phyloP scores from a whole-genome alignment of 768 basidiomycete species.

The Thelephora ganbajun region DNA sequence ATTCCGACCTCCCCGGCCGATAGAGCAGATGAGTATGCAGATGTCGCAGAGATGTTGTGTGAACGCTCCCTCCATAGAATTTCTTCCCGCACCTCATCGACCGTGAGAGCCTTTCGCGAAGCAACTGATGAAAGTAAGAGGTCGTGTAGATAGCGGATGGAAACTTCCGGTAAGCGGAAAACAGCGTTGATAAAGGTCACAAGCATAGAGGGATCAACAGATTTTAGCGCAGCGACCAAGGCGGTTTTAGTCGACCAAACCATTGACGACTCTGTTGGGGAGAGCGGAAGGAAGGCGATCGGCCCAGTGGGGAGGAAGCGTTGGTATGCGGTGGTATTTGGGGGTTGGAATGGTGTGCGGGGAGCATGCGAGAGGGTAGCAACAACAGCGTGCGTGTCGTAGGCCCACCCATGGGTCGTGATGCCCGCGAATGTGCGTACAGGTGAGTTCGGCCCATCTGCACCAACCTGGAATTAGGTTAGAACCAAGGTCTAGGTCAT shows the following conservation, averaged over 20 bases:
- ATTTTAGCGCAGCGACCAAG: conserved; percentile 59
- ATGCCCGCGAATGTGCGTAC: conserved; percentile 81
- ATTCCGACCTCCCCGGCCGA: conserved; percentile 26
- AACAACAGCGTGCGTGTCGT: conserved; percentile 81
- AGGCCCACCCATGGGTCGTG: conserved; percentile 81
- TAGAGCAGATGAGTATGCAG: conserved; percentile 41
- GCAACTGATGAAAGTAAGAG: conserved; percentile 42
- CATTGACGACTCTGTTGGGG: conserved; percentile 63
- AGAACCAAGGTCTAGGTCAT: not conserved
- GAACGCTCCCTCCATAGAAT: conserved; percentile 62
- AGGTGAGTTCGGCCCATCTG: conserved; percentile 91
- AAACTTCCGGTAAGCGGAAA: conserved; percentile 69
- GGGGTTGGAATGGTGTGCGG: conserved; percentile 41
- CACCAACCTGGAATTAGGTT: conserved; percentile 58
- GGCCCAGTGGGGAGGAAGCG: conserved; percentile 92
- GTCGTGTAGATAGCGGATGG: conserved; percentile 51
- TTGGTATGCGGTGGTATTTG: conserved; percentile 80
- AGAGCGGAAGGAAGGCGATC: conserved; percentile 87
- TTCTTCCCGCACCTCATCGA: conserved; percentile 40
- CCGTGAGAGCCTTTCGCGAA: conserved; percentile 30
- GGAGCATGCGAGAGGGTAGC: conserved; percentile 72
- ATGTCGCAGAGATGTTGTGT: conserved; percentile 49
- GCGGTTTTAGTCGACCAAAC: conserved; percentile 87
- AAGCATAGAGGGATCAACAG: conserved; percentile 49
- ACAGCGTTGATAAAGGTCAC: conserved; percentile 77